A percentile compares a stretch with the other conserved stretches of the same genome.
phyloP scores from a whole-genome alignment of 1,284 basidiomycete genomes.

The Naganishia cerealis region DNA sequence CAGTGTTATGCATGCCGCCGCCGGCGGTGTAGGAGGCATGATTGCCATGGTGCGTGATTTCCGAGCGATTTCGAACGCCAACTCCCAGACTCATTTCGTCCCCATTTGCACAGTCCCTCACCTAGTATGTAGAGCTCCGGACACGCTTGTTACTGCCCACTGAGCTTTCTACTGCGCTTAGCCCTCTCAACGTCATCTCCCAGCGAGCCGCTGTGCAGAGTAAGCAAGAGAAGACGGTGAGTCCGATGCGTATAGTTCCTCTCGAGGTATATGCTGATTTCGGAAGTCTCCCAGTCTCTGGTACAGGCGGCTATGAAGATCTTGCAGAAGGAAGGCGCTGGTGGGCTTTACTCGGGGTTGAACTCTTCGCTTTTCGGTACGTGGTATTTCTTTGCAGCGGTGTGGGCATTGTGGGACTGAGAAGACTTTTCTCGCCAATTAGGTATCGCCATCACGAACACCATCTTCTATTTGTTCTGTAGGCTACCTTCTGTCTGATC shows the following conservation, averaged over 20 bases:
- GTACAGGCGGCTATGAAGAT: constrained; percentile 60
- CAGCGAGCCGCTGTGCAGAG: constrained; percentile 90
- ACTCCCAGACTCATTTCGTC: neutral
- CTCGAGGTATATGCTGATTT: constrained; percentile 37
- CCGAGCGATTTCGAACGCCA: constrained; percentile 22
- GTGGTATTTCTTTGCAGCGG: neutral
- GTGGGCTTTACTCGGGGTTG: constrained; percentile 84
- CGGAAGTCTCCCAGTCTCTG: constrained; percentile 30
- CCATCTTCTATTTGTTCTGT: constrained; percentile 56
- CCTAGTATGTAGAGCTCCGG: constrained; percentile 46
- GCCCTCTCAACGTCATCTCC: constrained; percentile 86
- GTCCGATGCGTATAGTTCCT: constrained; percentile 17
- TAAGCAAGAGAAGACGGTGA: constrained; percentile 59
- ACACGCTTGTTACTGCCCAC: constrained; percentile 1
- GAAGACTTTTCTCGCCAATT: neutral
- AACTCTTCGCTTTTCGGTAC: constrained; percentile 69
- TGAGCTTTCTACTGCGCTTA: constrained; percentile 47
- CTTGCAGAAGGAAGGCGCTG: constrained; percentile 78
- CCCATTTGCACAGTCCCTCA: constrained; percentile 43
- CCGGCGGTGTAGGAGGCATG: constrained; percentile 87
- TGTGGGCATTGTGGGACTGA: neutral
- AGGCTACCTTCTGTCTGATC: constrained; percentile 26
- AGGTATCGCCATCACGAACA: constrained; percentile 92
- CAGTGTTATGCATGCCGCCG: constrained; percentile 82
- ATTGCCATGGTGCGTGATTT: constrained; percentile 74